Evolutionary conservation across 2,329 filamentous ascomycete species (phyloP), one percentile per base, ranked within the genome.

Genomic region (Ophiobolus disseminans): DNA sequence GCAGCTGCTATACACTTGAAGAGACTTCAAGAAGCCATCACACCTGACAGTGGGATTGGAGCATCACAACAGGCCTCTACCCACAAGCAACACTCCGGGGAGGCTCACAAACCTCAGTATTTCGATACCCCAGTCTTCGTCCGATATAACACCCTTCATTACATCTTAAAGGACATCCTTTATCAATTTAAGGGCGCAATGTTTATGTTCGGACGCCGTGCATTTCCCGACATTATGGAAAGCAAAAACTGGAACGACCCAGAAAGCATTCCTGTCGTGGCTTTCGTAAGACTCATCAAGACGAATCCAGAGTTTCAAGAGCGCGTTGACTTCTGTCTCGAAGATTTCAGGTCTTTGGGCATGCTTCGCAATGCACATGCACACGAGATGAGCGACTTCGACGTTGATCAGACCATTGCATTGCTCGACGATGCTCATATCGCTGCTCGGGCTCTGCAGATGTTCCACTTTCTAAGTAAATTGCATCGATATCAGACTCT

Each of bases 341-440:
- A 45, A 9, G 30, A 40, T 28, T 39, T 39, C 21, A 4, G 16
- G 26, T 44, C 40, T 2, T 30, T 44, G 13, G 32, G 40, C 14
- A 17, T 19, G 14, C 30, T 43, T 25, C 45, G 45, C 11, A 48
- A 48, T 48, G 22, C 31, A 3, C 26, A 36, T 26, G 45, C 32
- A 11, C 45, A 48, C 31, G 38, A 40, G 5, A 10, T 17, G 9
- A 11, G 7, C 21, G 31, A 31, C 11, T 19, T 48, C 13, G 28
- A 31, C 13, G 28, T n/a, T 8, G 14, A 8, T 5, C 28, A 31
- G 28, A 37, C 22, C 17, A 3, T 48, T 7, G 19, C 22, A 25
- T 41, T 42, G 31, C 30, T 48, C 9, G 38, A 14, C 11, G 45
- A 48, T 20, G 16, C 30, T 2, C 22, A 40, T 14, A 21, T 22